These are phyloP conservation scores for Linum tenue DNA, from an alignment of 345 rosid species.

Conservation along the genomic window DNA sequence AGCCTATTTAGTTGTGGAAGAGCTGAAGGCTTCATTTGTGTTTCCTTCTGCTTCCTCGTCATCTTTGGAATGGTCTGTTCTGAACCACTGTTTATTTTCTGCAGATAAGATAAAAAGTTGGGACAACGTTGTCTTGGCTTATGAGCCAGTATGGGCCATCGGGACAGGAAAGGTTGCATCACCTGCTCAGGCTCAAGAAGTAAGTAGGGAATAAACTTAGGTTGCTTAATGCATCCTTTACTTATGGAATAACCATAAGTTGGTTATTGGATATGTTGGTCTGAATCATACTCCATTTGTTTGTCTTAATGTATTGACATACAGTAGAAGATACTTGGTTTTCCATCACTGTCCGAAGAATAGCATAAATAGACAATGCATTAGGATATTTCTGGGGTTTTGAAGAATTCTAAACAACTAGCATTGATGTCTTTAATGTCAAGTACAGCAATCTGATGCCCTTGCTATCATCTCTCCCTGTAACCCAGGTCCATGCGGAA, in stretches of 20 bases:
- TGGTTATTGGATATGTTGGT: background rate
- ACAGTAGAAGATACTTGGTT: background rate
- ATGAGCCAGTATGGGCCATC: constrained; percentile 85
- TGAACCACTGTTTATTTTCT: background rate
- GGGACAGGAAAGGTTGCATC: constrained; percentile 80
- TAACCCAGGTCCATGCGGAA: constrained; percentile 44
- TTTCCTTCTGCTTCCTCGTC: background rate
- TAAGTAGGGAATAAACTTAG: constrained; percentile 15
- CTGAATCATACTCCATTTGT: background rate
- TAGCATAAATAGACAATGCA: background rate
- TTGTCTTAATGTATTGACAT: background rate
- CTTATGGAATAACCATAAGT: background rate
- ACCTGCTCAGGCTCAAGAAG: constrained; percentile 76
- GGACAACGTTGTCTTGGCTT: constrained; percentile 56
- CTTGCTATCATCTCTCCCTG: background rate
- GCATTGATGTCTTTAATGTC: too few relatives aligned
- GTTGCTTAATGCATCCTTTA: background rate
- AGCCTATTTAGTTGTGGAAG: background rate
- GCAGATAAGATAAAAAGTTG: constrained; percentile 49
- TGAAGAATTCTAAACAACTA: background rate
- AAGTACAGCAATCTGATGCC: background rate
- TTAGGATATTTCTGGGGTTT: background rate
- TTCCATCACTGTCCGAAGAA: background rate
- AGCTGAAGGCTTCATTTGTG: background rate
- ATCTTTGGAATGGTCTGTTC: background rate